phyloP scores from a whole-genome alignment of 176 grass and related monocot genomes.

The Rhynchospora pubera region DNA sequence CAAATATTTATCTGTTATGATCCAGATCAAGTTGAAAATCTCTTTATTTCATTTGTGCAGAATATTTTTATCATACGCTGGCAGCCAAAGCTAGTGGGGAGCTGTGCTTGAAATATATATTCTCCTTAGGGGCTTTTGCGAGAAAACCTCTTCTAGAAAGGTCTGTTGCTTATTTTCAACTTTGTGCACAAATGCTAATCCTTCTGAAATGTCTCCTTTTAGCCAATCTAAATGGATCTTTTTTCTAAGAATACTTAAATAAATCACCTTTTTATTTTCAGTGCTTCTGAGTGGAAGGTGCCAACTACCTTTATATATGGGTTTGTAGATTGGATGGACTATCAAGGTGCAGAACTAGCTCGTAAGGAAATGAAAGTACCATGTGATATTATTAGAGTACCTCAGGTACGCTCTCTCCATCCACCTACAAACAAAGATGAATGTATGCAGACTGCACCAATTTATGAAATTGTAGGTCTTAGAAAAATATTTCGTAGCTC shows the following conservation, averaged over 20 bases:
- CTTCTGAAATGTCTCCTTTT: background rate
- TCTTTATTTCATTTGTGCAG: constrained; percentile 20
- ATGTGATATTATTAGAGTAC: constrained; percentile 41
- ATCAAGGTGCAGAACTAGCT: constrained; percentile 33
- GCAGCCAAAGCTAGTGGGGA: constrained; percentile 46
- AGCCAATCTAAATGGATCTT: background rate
- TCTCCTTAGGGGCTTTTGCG: constrained; percentile 45
- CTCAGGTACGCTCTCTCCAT: constrained; percentile 11
- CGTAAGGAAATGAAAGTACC: constrained; percentile 37
- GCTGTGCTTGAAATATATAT: constrained; percentile 48
- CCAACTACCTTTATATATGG: constrained; percentile 50
- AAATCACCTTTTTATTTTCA: constrained; percentile 15
- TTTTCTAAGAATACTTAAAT: background rate
- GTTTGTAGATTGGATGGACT: constrained; percentile 36
- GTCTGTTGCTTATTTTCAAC: constrained; percentile 12
- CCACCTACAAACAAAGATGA: background rate
- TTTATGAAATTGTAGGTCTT: background rate
- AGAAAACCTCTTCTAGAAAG: constrained; percentile 45
- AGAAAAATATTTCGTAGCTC: background rate
- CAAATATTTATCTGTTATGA: background rate
- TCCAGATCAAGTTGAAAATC: background rate
- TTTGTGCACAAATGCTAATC: too few relatives aligned
- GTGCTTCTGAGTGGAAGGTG: constrained; percentile 46
- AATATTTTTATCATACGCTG: constrained; percentile 39
- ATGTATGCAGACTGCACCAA: background rate